Base-by-base conservation (phyloP, 257 asterid genomes). In the Nicotiana undulata region DNA sequence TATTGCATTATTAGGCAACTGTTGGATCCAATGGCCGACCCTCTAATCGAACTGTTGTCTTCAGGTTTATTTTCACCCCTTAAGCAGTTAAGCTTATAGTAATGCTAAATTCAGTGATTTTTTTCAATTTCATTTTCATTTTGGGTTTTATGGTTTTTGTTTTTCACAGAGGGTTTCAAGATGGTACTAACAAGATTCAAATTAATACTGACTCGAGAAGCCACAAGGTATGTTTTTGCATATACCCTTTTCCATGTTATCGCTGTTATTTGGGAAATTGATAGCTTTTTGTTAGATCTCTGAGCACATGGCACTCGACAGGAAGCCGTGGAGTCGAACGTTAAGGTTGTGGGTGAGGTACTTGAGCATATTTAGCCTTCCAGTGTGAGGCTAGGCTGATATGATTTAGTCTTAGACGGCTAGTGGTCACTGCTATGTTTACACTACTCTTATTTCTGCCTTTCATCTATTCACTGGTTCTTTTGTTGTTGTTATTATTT, bases 1-100 rank as follows among this genome's bases (percentile, higher is more conserved):
- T 80, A 6, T 82, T 82, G 16, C 2, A 24, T 72, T 5, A 24
- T 72, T 89, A 95, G 98, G 97, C 97, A 53, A 93, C 99, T 28
- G 90, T 93, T 75, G 85, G 92, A 86, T 84, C 90, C 20, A 87
- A 81, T 59, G 87, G 91, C 58, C 90, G 84, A 46, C 98, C 99
- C 70, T 90, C 95, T 29, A 95, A 95, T 86, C 98, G 99, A 55
- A 92, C 99, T n/a, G 99, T 95, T 65, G 99, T 95, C 81, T 95
- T 91, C 92, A 89, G 98, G 97, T 92, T 32, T 63, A 53, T 40
- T 34, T 60, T 11, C 9, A 18, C 4, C 59, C 51, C 1, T 34
- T n/a, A n/a, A n/a, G n/a, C n/a, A n/a, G n/a, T 34, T 55, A n/a
- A 29, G 16, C 22, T 7, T 75, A 29, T 46, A 6, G 56, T 17